Percentiles rank a stretch among this genome's conserved stretches.
These are phyloP conservation scores for Schoenoplectus tabernaemontani DNA, from an alignment of 202 grass and related monocot species.

Conservation along the genomic window DNA sequence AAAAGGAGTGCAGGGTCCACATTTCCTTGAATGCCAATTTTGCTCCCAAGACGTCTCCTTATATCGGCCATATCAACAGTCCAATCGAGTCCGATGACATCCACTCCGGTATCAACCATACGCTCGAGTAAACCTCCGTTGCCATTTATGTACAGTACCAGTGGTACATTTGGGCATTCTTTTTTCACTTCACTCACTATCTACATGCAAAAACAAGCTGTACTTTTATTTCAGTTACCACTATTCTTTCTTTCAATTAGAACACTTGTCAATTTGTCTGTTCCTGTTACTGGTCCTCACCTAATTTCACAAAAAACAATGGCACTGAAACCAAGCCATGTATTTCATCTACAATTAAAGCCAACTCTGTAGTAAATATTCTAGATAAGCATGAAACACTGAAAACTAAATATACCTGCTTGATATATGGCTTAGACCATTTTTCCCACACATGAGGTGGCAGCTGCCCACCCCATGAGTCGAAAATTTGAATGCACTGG, in stretches of 20 bases:
- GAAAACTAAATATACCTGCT: constrained; percentile 51
- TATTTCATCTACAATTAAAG: neutral
- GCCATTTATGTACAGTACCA: constrained; percentile 93
- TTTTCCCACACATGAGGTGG: constrained; percentile 94
- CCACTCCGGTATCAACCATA: constrained; percentile 76
- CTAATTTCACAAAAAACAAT: neutral
- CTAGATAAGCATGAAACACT: constrained; percentile 18
- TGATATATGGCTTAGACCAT: constrained; percentile 98
- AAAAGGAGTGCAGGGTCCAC: constrained; percentile 86
- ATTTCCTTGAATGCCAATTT: constrained; percentile 80
- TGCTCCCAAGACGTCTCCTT: constrained; percentile 69
- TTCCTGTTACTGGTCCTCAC: neutral
- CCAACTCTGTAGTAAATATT: neutral
- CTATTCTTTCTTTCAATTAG: neutral
- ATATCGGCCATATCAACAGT: constrained; percentile 95
- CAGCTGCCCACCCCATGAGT: constrained; percentile 97
- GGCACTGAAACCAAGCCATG: neutral
- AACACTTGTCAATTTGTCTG: neutral
- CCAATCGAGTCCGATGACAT: constrained; percentile 98
- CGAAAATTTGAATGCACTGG: constrained; percentile 98
- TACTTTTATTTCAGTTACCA: neutral
- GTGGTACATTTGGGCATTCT: constrained; percentile 71
- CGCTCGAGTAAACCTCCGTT: constrained; percentile 85
- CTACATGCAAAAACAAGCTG: constrained; percentile 34
- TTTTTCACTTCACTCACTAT: constrained; percentile 76